These are phyloP conservation scores for Ophiostoma perfectum DNA, from an alignment of 2,329 filamentous ascomycete genomes.

Conservation along the genomic window DNA sequence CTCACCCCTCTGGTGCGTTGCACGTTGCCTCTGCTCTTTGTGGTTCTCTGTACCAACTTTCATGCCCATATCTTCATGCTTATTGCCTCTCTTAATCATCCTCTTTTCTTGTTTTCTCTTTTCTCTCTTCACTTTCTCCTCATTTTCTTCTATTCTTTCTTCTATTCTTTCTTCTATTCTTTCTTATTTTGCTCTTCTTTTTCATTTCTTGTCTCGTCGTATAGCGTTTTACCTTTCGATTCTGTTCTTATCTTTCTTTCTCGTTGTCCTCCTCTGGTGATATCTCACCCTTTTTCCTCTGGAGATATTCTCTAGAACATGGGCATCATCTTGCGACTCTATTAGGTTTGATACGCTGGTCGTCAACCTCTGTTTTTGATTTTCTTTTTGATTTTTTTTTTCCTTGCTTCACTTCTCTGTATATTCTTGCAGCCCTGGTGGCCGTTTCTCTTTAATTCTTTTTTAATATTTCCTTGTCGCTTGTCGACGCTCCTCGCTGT, in stretches of 20 bases:
- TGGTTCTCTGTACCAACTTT: background rate
- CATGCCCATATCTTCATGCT: background rate
- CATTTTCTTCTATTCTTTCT: background rate
- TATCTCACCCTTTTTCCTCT: background rate
- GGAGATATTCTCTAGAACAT: background rate
- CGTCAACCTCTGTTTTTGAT: background rate
- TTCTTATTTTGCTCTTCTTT: background rate
- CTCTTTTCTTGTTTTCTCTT: background rate
- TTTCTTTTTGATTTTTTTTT: background rate
- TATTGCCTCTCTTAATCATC: background rate
- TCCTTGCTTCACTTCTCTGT: background rate
- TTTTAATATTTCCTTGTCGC: background rate
- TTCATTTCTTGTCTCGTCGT: background rate
- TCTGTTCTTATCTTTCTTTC: background rate
- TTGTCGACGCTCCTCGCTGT: background rate
- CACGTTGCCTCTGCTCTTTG: background rate
- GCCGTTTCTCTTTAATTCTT: background rate
- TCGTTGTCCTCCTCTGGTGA: background rate
- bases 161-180: background rate
- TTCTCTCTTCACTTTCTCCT: background rate
- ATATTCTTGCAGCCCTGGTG: background rate
- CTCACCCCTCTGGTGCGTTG: background rate
- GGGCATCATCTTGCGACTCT: background rate
- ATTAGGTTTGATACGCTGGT: background rate
- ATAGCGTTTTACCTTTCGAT: no score